Base-by-base conservation (phyloP, 106 monocot species). In the Dendrobium nobile region DNA sequence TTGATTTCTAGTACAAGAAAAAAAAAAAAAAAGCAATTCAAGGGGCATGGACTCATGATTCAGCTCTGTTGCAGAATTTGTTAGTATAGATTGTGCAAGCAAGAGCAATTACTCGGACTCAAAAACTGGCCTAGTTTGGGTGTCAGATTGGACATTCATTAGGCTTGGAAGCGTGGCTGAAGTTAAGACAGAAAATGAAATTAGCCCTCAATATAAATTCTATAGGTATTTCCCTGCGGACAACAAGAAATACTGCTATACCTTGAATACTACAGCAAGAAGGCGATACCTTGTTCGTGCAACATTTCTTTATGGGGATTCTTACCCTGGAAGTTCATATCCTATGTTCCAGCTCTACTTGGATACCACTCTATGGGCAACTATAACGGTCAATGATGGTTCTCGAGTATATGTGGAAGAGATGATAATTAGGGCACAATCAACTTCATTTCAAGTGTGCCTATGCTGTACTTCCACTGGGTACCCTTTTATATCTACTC, bases 11-110 rank as follows among this genome's bases (percentile, higher is more conserved):
- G 37, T 68, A 11, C 31, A 31, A 3, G 28, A 4, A 70, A 41
- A 51, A 51, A 31, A 31, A 31, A 31, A 13, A 15, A 44, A 75
- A 40, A 74, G n/a, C 74, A 41, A 28, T 74, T 75, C 43, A 43
- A 75, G 41, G 8, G 22, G 9, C 43, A 42, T 43, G 43, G 41
- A 43, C 43, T 43, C n/a, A 75, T 43, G 19, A 75, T 41, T 75
- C n/a, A 4, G 19, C 7, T 75, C 17, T 20, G 80, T 28, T 86
- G 61, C 77, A 88, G 88, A 85, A 79, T 88, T 88, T 72, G 84
- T 88, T 16, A 88, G 84, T 56, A 79, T 88, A 58, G 88, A 88
- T 82, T 88, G 88, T 73, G 88, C 85, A 58, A 82, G 85, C 41
- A 64, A 41, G 33, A 67, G 79, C 47, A 79, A 79, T 58, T 84